Evolutionary conservation across 805 yeast species (phyloP).

Genomic region (Debaryomyces castellii): DNA sequence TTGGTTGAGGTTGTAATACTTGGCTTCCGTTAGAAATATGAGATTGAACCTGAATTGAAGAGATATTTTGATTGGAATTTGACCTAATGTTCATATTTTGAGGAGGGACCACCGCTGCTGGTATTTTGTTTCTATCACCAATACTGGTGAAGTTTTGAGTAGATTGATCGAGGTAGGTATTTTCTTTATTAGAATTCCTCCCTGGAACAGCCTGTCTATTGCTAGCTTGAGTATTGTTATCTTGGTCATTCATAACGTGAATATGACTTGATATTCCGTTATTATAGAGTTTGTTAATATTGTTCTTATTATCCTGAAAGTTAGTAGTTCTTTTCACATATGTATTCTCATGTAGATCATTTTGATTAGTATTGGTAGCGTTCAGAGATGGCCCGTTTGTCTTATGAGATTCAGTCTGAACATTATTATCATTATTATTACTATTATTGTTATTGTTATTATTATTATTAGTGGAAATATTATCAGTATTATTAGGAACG

Average conservation of each 20-base stretch:
- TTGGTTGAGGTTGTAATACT: conserved; percentile 13
- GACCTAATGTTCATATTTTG: conserved; percentile 21
- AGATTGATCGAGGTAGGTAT: neutral
- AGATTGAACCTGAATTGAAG: conserved; percentile 2
- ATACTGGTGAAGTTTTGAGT: neutral
- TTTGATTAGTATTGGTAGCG: neutral
- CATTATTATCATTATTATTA: neutral
- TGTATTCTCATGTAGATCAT: neutral
- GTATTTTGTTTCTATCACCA: conserved; percentile 8
- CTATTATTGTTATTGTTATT: neutral
- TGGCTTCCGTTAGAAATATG: conserved; percentile 1
- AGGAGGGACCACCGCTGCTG: conserved; percentile 27
- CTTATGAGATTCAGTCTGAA: neutral
- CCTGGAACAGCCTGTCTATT: neutral
- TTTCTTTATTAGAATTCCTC: neutral
- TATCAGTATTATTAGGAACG: neutral
- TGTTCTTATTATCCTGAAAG: neutral
- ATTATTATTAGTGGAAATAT: neutral
- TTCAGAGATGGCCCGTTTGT: too few relatives aligned
- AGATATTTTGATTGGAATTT: conserved; percentile 8
- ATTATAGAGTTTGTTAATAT: neutral
- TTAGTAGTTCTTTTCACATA: neutral
- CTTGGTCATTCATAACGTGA: neutral
- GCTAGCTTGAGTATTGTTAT: neutral
- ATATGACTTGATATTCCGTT: neutral